Conservation (phyloP, 495 filamentous ascomycete genomes). For the Aspergillus biplanus region DNA sequence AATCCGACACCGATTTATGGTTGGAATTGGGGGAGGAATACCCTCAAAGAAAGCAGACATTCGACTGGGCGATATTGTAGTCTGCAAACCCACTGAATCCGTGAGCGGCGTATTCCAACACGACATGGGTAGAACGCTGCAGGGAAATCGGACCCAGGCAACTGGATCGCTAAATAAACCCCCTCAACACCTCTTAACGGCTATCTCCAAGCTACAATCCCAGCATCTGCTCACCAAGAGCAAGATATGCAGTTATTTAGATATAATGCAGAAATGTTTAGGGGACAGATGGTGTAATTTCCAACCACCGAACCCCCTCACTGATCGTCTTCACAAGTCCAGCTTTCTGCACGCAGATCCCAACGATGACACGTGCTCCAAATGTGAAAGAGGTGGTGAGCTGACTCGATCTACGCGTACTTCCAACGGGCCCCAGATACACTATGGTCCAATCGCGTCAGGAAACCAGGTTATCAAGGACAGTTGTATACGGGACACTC, state of each 20-base stretch:
- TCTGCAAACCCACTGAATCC: conserved; percentile 28
- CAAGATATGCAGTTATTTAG: conserved; percentile 14
- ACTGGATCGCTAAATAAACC: conserved; percentile 42
- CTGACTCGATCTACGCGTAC: not conserved
- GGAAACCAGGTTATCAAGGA: not conserved
- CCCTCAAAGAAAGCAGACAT: conserved; percentile 32
- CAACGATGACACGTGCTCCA: not conserved
- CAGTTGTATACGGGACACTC: not conserved
- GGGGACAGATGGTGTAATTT: not conserved
- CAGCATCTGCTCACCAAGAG: conserved; percentile 13
- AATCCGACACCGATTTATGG: conserved; percentile 32
- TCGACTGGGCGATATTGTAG: conserved; percentile 41
- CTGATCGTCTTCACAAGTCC: not conserved
- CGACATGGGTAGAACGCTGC: conserved; percentile 30
- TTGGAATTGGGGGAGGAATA: conserved; percentile 42
- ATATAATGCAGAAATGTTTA: not conserved
- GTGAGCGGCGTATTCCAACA: conserved; percentile 38
- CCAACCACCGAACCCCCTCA: not conserved
- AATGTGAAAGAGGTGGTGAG: not conserved
- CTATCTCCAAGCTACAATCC: conserved; percentile 28
- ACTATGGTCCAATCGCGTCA: not conserved
- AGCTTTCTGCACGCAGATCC: not conserved
- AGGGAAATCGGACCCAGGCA: conserved; percentile 36
- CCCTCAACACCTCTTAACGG: conserved; percentile 33
- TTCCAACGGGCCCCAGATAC: not conserved